Base-by-base conservation (phyloP, 1,284 basidiomycete genomes). In the Wallemia mellicola region DNA sequence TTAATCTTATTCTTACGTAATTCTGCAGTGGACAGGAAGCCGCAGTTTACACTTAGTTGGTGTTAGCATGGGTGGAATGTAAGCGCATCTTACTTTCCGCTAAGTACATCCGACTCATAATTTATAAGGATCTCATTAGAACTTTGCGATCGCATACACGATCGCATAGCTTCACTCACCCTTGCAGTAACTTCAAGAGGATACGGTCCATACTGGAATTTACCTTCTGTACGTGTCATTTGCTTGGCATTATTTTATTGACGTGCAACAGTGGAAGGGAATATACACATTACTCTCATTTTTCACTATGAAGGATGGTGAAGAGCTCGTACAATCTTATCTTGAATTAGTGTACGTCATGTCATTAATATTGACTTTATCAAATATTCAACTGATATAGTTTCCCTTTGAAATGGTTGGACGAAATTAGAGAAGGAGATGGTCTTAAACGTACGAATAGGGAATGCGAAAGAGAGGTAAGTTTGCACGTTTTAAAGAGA, bases 11-110 rank as follows among this genome's bases (percentile, higher is more conserved):
- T n/a, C n/a, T n/a, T n/a, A n/a, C n/a, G n/a, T n/a, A n/a, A n/a
- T n/a, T n/a, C n/a, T n/a, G n/a, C n/a, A n/a, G 0, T 91, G 86
- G 86, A 82, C 75, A 0, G 73, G 66, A 11, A 68, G 76, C 33
- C 73, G 74, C 7, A 75, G 75, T 48, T 58, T 89, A 1, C 79
- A 89, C 65, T 68, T 91, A 22, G 80, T 87, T 17, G 85, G 87
- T 1, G 72, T 81, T 14, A 85, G 82, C 54, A 72, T 91, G 58
- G 87, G 86, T 3, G 86, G 86, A 19, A 87, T 87, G 85, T 86
- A 87, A 61, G 77, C 0, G 57, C 59, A 27, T 48, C 55, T 58
- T 58, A 2, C 19, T 22, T 14, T 27, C 17, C 9, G 5, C n/a
- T n/a, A n/a, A n/a, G n/a, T n/a, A n/a, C n/a, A 19, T 24, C 32